Conservation (phyloP, 192 early-diverging fungal species). For the Spinellus fusiger region DNA sequence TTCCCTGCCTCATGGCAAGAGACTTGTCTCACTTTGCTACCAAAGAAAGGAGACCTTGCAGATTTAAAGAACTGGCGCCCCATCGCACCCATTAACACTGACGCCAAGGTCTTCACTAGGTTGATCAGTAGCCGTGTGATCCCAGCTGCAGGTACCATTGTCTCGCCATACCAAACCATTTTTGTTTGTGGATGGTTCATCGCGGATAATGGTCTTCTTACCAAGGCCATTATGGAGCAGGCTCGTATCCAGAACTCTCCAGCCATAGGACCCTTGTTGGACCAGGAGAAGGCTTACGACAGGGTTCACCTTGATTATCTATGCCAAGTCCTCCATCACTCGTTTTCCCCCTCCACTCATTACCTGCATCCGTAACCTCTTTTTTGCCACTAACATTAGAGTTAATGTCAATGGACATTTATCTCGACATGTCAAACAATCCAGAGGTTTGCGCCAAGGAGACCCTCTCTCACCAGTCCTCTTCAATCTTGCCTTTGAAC, state of each 20-base stretch:
- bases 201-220: constrained; percentile 3
- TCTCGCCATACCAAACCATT: constrained; percentile 5
- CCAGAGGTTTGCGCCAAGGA: constrained; percentile 25
- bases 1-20: not conserved
- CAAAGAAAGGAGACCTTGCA: constrained; percentile 16
- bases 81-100: not conserved
- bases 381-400: not conserved
- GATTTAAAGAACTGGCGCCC: constrained; percentile 7
- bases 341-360: not conserved
- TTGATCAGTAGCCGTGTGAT: not conserved
- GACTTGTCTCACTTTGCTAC: constrained; percentile 14
- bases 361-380: not conserved
- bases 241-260: not conserved
- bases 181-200: constrained; percentile 7
- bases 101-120: constrained; percentile 8
- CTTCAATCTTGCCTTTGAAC: constrained; percentile 21
- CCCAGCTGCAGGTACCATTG: not conserved
- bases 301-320: too few species aligned
- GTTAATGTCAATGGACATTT: not conserved
- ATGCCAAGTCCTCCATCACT: not conserved
- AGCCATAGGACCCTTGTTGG: not conserved
- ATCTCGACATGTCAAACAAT: constrained; percentile 2
- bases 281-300: too few species aligned
- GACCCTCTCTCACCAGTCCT: constrained; percentile 23
- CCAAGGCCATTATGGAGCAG: not conserved